phyloP scores from a whole-genome alignment of 225 moss, liverwort and hornwort genomes.

The Sphagnum contortum region DNA sequence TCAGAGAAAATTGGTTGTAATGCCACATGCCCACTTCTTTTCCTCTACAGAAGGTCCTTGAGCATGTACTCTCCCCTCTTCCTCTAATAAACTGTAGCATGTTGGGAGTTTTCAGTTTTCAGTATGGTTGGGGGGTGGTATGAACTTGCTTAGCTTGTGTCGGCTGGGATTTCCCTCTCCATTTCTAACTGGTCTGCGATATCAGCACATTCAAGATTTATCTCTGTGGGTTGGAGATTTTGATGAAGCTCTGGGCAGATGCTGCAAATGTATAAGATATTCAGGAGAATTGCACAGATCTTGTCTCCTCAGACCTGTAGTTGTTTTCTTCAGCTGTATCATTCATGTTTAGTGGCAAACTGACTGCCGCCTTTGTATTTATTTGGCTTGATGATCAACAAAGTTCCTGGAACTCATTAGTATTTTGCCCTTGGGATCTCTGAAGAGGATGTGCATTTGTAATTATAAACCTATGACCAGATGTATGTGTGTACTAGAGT shows the following conservation, averaged over 20 bases:
- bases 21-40: conserved; percentile 2
- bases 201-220: no score
- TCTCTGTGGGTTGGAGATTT: no score
- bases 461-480: neutral
- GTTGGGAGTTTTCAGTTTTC: neutral
- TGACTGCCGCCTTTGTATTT: no score
- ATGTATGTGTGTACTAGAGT: neutral
- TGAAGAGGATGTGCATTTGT: neutral
- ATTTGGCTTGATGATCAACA: no score
- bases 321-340: no score
- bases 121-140: neutral
- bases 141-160: neutral
- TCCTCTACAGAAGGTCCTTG: neutral
- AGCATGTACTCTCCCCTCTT: neutral
- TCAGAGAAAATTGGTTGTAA: conserved; percentile 18
- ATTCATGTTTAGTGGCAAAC: no score
- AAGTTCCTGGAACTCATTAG: neutral
- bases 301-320: no score
- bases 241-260: no score
- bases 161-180: neutral
- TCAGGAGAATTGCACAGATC: no score
- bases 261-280: no score
- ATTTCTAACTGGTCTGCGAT: no score
- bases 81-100: neutral
- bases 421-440: neutral